These are phyloP conservation scores for Nepenthes gracilis DNA, from an alignment of 148 eudicot genomes.

Conservation along the genomic window DNA sequence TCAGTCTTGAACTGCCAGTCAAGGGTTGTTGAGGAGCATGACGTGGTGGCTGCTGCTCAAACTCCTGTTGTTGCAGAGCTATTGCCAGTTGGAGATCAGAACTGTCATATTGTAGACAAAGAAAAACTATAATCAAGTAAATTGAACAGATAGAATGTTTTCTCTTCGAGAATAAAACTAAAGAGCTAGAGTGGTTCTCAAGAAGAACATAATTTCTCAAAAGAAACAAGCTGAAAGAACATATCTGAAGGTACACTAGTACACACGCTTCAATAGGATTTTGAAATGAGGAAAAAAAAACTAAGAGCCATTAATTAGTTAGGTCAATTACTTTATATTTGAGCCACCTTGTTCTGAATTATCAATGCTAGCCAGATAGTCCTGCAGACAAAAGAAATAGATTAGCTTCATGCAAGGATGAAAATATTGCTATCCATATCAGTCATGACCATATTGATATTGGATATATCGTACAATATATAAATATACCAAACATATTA, in stretches of 20 bases:
- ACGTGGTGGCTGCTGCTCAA: constrained; percentile 56
- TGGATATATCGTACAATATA: too few relatives aligned
- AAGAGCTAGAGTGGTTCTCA: not conserved
- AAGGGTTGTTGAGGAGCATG: constrained; percentile 37
- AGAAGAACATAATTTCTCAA: too few relatives aligned
- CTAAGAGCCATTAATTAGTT: not conserved
- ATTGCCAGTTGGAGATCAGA: constrained; percentile 86
- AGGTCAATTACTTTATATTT: constrained; percentile 50
- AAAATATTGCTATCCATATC: not conserved
- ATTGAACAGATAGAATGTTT: not conserved
- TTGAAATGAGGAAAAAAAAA: constrained; percentile 1
- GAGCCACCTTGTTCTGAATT: constrained; percentile 31
- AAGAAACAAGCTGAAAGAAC: too few relatives aligned
- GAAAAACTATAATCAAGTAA: not conserved
- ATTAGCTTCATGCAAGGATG: not conserved
- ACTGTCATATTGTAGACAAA: constrained; percentile 20
- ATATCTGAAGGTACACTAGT: not conserved
- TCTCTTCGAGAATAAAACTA: not conserved
- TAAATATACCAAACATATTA: too few relatives aligned
- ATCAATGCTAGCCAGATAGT: constrained; percentile 63
- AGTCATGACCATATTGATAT: too few relatives aligned
- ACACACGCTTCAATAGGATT: not conserved
- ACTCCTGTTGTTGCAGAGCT: constrained; percentile 92
- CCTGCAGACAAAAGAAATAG: constrained; percentile 24
- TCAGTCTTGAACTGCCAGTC: constrained; percentile 37